phyloP scores from a whole-genome alignment of 2,329 filamentous ascomycete species.

The Aspergillus brunneoviolaceus region DNA sequence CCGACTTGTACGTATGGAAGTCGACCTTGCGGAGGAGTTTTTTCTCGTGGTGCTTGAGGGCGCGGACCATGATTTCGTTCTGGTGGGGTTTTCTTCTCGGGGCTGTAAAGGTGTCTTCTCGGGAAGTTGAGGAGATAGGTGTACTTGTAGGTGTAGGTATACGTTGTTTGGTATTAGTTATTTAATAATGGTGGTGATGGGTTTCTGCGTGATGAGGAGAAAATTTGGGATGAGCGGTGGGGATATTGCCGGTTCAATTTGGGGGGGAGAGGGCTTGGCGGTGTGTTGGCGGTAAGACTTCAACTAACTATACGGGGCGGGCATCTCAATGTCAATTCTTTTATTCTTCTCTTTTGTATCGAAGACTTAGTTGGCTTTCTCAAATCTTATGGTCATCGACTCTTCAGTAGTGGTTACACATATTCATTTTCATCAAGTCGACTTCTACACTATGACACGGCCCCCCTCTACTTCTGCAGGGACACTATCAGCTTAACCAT shows the following conservation, averaged over 20 bases:
- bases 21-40: constrained; percentile 90
- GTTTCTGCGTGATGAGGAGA: background rate
- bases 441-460: too few relatives aligned
- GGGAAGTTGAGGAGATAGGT: background rate
- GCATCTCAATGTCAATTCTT: too few relatives aligned
- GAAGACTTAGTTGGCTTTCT: too few relatives aligned
- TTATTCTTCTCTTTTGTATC: too few relatives aligned
- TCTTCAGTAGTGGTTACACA: too few relatives aligned
- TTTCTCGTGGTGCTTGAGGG: constrained; percentile 95
- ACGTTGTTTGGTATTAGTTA: too few relatives aligned
- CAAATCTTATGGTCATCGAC: too few relatives aligned
- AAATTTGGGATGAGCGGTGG: constrained; percentile 2
- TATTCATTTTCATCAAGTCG: too few relatives aligned
- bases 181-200: background rate
- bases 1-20: constrained; percentile 90
- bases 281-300: background rate
- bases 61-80: constrained; percentile 71
- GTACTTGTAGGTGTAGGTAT: background rate
- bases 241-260: background rate
- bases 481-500: too few relatives aligned
- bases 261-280: background rate
- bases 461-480: too few relatives aligned
- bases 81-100: constrained; percentile 19
- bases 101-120: background rate
- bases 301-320: too few relatives aligned